phyloP scores from a whole-genome alignment of 805 yeast genomes.

The Wickerhamomyces xylosicus region DNA sequence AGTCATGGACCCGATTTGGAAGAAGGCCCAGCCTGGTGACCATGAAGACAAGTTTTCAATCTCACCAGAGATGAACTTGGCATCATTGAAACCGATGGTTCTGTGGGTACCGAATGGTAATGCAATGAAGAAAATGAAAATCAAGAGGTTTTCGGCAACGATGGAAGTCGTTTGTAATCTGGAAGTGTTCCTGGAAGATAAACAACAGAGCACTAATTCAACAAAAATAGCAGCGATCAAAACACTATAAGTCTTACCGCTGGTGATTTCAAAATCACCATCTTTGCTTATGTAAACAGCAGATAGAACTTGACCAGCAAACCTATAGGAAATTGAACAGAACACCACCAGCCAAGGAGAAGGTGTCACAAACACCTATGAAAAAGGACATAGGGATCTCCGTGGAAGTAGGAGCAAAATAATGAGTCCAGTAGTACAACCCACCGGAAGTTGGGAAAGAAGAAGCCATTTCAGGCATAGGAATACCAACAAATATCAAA shows the following conservation, averaged over 20 bases:
- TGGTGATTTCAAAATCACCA: constrained; percentile 37
- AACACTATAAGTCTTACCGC: constrained; percentile 44
- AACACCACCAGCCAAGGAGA: constrained; percentile 52
- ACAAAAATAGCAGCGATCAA: constrained; percentile 43
- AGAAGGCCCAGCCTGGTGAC: constrained; percentile 48
- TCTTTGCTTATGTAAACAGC: constrained; percentile 33
- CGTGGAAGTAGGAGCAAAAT: constrained; percentile 43
- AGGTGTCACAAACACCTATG: constrained; percentile 56
- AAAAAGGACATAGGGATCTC: constrained; percentile 43
- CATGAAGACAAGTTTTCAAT: constrained; percentile 43
- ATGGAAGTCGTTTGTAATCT: constrained; percentile 47
- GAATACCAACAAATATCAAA: constrained; percentile 36
- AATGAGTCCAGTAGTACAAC: constrained; percentile 49
- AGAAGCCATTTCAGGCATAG: constrained; percentile 52
- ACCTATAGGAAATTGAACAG: constrained; percentile 63
- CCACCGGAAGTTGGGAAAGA: constrained; percentile 68
- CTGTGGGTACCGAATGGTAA: constrained; percentile 42
- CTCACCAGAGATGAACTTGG: constrained; percentile 59
- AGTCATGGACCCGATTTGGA: constrained; percentile 46
- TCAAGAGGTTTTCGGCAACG: constrained; percentile 36
- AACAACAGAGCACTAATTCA: constrained; percentile 38
- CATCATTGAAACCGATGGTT: constrained; percentile 30
- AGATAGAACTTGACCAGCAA: constrained; percentile 44
- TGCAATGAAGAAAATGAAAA: constrained; percentile 43
- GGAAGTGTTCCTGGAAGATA: constrained; percentile 43